Base-by-base conservation (phyloP, 2,329 filamentous ascomycete genomes). In the Fusarium penzigii region DNA sequence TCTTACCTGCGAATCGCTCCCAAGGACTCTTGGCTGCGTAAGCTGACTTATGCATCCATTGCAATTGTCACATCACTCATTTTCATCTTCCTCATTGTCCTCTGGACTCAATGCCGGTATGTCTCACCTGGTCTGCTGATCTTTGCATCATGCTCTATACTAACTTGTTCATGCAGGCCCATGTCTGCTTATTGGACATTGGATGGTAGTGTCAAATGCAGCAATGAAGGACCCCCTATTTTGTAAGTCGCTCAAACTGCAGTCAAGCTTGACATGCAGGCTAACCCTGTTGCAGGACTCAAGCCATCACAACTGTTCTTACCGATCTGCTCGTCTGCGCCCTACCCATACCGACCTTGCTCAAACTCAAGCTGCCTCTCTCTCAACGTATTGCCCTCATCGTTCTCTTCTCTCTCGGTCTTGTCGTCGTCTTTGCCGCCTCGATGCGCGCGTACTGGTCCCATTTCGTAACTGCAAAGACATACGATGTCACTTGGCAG, bases 401-500 rank as follows among this genome's bases (percentile, higher is more conserved):
- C 6, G 54, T 67, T 3, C 63, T 75, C 25, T 75, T 75, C 55
- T 67, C 67, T 2, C 63, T 73, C 20, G 73, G 72, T 6, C 44
- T 68, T 14, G 48, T 75, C 6, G 72, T 75, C 42, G 68, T 75
- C 16, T 55, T 71, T 10, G 72, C 70, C 0, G 67, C 68, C 13
- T 64, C 65, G 32, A 64, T 74, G 63, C 65, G 73, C 2, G 65
- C 68, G 3, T 75, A 74, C 51, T 75, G 69, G 65, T 61, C 70
- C 17, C 61, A 69, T 45, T 61, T 66, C 44, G 70, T 74, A 10
- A 68, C 71, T 6, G 55, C 65, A 29, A 41, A 66, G 34, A 72
- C 70, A 2, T 75, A 71, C 57, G 73, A 75, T 53, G 67, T 75
- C 0, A 75, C 72, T 3, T 75, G 73, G 72, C 57, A 73, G 8